These are phyloP conservation scores for Chimonanthus salicifolius DNA, from an alignment of 164 flowering plant species.

Conservation along the genomic window DNA sequence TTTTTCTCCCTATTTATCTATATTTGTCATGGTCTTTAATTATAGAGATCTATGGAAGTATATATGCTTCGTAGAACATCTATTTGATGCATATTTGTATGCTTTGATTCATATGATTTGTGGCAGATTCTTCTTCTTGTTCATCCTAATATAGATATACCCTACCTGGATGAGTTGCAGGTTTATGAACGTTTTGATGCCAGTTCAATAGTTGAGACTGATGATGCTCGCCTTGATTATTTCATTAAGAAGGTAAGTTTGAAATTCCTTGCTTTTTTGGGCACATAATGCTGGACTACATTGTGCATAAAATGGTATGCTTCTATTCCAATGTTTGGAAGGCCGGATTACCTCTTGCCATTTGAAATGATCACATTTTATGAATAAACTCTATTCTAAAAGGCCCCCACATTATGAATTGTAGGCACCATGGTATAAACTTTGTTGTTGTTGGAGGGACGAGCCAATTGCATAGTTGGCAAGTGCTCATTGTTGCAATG, in stretches of 20 bases:
- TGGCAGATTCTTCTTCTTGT: background rate
- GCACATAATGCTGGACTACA: background rate
- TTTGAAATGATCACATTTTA: too few relatives aligned
- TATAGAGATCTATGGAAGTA: background rate
- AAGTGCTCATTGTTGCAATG: too few relatives aligned
- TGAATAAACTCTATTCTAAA: too few relatives aligned
- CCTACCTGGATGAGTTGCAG: slow-evolving; percentile 26
- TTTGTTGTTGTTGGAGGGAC: too few relatives aligned
- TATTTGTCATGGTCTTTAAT: background rate
- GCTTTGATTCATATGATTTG: background rate
- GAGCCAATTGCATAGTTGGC: too few relatives aligned
- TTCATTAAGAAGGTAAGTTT: slow-evolving; percentile 63
- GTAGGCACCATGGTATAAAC: too few relatives aligned
- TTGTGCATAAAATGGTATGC: background rate
- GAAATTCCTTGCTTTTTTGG: background rate
- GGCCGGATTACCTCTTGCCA: background rate
- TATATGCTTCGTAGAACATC: background rate
- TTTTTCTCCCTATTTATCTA: too few relatives aligned
- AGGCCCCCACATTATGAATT: too few relatives aligned
- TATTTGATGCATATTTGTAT: background rate
- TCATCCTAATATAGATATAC: background rate
- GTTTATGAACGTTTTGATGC: slow-evolving; percentile 69
- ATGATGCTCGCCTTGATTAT: slow-evolving; percentile 79
- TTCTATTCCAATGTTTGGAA: background rate
- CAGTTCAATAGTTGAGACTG: slow-evolving; percentile 48